These are phyloP conservation scores for Picea glauca DNA, from an alignment of 75 land plant genomes.

Conservation along the genomic window DNA sequence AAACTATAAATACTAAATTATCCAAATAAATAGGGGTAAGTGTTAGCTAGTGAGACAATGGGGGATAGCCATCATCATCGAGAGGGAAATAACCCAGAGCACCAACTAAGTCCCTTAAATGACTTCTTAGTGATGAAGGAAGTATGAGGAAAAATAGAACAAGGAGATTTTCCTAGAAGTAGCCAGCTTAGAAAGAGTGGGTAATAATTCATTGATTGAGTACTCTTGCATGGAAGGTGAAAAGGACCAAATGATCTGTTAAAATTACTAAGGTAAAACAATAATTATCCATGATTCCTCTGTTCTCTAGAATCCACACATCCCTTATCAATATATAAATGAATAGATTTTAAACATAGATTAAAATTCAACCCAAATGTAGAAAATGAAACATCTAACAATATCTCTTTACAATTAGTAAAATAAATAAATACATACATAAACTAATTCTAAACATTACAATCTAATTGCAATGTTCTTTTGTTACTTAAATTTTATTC, in stretches of 20 bases:
- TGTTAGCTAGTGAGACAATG: constrained; percentile 13
- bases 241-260: constrained; percentile 8
- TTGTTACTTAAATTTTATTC: no score
- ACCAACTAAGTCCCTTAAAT: constrained; percentile 14
- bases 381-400: no score
- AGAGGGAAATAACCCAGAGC: constrained; percentile 17
- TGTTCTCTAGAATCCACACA: no score
- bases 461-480: no score
- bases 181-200: constrained; percentile 23
- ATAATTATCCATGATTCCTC: no score
- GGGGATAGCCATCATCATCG: constrained; percentile 18
- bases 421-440: no score
- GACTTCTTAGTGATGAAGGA: constrained; percentile 15
- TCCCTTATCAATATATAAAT: no score
- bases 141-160: constrained; percentile 13
- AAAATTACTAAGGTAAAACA: background rate
- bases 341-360: no score
- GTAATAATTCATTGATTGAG: constrained; percentile 12
- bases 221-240: constrained; percentile 9
- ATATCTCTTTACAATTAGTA: no score
- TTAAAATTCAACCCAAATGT: no score
- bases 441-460: no score
- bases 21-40: constrained; percentile 2
- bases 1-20: constrained; percentile 5
- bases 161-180: constrained; percentile 22